Percentiles rank a stretch among this genome's conserved stretches.
These are phyloP conservation scores for Citrus mangshanensis DNA, from an alignment of 345 rosid genomes.

Conservation along the genomic window DNA sequence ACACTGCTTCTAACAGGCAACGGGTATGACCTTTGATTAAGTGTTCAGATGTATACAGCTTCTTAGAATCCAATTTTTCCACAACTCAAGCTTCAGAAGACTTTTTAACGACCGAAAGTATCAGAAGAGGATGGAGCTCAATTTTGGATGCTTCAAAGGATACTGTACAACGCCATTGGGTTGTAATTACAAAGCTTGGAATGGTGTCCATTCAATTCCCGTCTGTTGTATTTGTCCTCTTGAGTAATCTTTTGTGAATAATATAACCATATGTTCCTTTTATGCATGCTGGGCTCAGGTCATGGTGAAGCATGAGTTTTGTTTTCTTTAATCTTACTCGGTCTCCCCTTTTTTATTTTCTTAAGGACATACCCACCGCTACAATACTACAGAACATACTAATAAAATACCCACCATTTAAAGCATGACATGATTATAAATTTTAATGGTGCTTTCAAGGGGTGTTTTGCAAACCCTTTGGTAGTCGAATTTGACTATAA, in stretches of 20 bases:
- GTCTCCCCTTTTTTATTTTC: too few species aligned
- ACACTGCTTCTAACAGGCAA: constrained; percentile 39
- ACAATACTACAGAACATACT: too few species aligned
- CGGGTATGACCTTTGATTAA: constrained; percentile 26
- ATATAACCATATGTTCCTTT: not conserved
- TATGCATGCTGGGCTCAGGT: constrained; percentile 4
- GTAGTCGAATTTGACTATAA: too few species aligned
- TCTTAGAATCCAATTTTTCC: not conserved
- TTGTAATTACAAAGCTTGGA: not conserved
- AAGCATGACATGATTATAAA: too few species aligned
- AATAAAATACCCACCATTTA: too few species aligned
- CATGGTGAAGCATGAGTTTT: not conserved
- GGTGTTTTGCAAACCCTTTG: too few species aligned
- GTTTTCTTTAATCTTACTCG: not conserved
- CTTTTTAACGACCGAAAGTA: not conserved
- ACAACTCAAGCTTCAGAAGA: not conserved
- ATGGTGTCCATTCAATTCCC: not conserved
- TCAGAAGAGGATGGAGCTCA: constrained; percentile 3
- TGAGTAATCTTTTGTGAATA: constrained; percentile 33
- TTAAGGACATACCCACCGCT: too few species aligned
- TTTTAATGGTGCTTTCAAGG: too few species aligned
- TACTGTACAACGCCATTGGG: not conserved
- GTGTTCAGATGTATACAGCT: not conserved
- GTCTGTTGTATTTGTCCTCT: not conserved
- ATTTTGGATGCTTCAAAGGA: constrained; percentile 4